phyloP scores from a whole-genome alignment of 768 basidiomycete genomes.

The Lyophyllum semitale region DNA sequence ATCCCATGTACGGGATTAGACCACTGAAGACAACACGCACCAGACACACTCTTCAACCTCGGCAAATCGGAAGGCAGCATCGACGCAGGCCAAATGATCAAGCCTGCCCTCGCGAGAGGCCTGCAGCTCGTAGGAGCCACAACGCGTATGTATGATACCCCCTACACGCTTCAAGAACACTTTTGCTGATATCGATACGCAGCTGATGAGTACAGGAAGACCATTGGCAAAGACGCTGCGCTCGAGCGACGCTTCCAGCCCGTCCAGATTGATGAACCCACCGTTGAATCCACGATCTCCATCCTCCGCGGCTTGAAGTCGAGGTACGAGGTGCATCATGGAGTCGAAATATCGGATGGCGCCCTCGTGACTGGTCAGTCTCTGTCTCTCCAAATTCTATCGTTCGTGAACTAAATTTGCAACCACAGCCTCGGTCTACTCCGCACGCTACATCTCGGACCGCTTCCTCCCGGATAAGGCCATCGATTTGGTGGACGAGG shows the following conservation, averaged over 20 bases:
- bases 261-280: constrained; percentile 85
- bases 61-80: constrained; percentile 92
- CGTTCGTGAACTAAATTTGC: not conserved
- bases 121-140: constrained; percentile 90
- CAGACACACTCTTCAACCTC: constrained; percentile 81
- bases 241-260: constrained; percentile 92
- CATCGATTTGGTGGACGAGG: constrained; percentile 92
- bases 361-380: constrained; percentile 80
- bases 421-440: constrained; percentile 73
- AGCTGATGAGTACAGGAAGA: constrained; percentile 90
- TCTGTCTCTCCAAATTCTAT: not conserved
- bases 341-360: constrained; percentile 87
- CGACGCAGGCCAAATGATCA: constrained; percentile 93
- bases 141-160: constrained; percentile 58
- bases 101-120: constrained; percentile 85
- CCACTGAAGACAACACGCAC: not conserved
- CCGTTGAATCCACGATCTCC: constrained; percentile 80
- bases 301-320: constrained; percentile 87
- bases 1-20: too few species aligned
- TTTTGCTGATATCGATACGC: constrained; percentile 1
- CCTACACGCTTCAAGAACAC: not conserved
- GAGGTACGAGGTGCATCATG: constrained; percentile 89
- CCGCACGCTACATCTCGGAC: constrained; percentile 84
- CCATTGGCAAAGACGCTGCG: constrained; percentile 89
- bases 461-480: constrained; percentile 90